Percentiles rank a stretch among this genome's conserved stretches.
These are phyloP conservation scores for Coemansia sp. DNA, from an alignment of 192 early-diverging fungal genomes.

Conservation along the genomic window DNA sequence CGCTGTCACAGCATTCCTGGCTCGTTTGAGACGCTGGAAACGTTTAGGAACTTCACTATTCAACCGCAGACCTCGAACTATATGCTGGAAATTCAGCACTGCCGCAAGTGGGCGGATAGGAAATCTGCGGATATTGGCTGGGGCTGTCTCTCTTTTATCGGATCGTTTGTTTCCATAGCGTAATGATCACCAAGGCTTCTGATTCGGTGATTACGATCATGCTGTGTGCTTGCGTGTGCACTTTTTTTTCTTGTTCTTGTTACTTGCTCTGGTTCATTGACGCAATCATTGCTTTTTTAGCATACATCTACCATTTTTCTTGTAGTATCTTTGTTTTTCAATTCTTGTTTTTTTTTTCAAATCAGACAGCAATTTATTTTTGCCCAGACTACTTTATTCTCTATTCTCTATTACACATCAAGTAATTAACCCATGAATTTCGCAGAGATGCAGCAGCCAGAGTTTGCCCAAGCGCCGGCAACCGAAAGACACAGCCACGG, in stretches of 20 bases:
- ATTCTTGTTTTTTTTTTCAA: background rate
- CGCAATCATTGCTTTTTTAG: background rate
- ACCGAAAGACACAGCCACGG: conserved; percentile 46
- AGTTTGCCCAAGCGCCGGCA: conserved; percentile 15
- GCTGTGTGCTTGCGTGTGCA: conserved; percentile 16
- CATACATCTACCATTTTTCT: background rate
- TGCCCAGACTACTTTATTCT: background rate
- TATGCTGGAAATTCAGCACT: too few relatives aligned
- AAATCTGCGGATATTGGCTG: too few relatives aligned
- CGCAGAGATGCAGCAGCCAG: conserved; percentile 13
- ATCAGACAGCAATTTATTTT: background rate
- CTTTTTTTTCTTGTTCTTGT: background rate
- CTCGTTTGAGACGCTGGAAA: too few relatives aligned
- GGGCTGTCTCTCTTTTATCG: too few relatives aligned
- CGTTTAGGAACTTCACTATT: too few relatives aligned
- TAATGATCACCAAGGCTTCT: background rate
- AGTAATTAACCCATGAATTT: conserved; percentile 22
- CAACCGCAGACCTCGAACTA: too few relatives aligned
- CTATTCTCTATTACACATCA: background rate
- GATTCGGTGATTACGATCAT: conserved; percentile 9
- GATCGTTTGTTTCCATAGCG: background rate
- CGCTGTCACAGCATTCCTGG: too few relatives aligned
- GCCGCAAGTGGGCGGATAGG: too few relatives aligned
- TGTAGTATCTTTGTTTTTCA: background rate
- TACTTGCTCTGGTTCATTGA: background rate